Percentiles rank a stretch among this genome's conserved stretches.
Evolutionary conservation across 208 protist genomes (phyloP).

Genomic region (Leishmania mexicana): DNA sequence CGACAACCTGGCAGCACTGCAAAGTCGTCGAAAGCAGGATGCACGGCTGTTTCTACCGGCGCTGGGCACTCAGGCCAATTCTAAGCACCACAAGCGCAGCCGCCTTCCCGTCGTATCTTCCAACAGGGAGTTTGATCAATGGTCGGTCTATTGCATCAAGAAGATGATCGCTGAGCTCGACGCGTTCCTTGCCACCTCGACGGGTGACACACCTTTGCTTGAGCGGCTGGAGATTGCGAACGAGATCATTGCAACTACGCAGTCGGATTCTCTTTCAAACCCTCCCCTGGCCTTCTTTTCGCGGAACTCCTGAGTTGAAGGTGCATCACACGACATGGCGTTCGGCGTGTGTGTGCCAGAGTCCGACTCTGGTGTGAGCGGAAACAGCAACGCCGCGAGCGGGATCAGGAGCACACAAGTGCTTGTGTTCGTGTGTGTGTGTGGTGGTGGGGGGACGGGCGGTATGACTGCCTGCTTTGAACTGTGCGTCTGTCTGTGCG

Average conservation of each 20-base stretch:
- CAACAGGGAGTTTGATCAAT: background rate
- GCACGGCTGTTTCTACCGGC: background rate
- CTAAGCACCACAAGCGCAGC: background rate
- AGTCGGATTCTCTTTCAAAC: background rate
- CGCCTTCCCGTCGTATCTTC: background rate
- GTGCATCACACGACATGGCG: background rate
- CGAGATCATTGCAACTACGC: background rate
- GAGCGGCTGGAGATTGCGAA: constrained; percentile 14
- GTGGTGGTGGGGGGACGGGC: background rate
- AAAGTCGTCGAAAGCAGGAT: constrained; percentile 10
- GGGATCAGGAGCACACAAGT: background rate
- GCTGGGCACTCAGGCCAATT: background rate
- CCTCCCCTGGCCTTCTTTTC: background rate
- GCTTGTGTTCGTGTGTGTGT: background rate
- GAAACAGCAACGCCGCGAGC: background rate
- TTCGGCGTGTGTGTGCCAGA: background rate
- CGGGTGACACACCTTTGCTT: background rate
- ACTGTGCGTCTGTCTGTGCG: background rate
- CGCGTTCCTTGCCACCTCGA: constrained; percentile 11
- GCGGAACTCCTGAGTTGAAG: background rate
- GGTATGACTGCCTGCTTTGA: background rate
- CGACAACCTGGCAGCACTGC: constrained; percentile 7
- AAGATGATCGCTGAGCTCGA: constrained; percentile 15
- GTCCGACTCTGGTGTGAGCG: background rate
- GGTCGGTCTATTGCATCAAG: constrained; percentile 9